Percentiles rank a stretch among this genome's conserved stretches.
These are phyloP conservation scores for Dactylellina haptotyla DNA, from an alignment of 2,329 filamentous ascomycete species.

Conservation along the genomic window DNA sequence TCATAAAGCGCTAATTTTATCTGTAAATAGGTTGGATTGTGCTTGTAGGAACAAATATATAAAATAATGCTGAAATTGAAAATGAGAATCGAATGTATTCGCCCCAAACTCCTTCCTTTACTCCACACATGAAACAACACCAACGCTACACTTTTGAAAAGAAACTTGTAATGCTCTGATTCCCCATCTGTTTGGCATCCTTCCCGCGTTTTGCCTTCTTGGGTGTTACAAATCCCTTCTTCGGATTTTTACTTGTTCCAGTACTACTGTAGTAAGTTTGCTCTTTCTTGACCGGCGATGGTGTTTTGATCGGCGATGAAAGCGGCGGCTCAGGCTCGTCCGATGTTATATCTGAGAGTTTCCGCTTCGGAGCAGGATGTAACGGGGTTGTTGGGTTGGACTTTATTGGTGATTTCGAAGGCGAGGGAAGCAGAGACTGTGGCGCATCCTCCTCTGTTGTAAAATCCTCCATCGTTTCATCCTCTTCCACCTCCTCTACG, in stretches of 20 bases:
- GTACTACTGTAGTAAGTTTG: conserved; percentile 48
- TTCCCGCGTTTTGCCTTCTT: conserved; percentile 58
- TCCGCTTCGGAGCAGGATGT: conserved; percentile 46
- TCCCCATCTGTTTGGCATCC: conserved; percentile 59
- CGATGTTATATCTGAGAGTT: conserved; percentile 38
- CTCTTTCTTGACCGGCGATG: conserved; percentile 55
- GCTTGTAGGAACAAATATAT: no score
- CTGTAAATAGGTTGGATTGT: no score
- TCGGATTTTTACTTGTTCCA: conserved; percentile 49
- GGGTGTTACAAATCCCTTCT: conserved; percentile 39
- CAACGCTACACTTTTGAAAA: conserved; percentile 63
- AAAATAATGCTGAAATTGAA: no score
- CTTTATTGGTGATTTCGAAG: conserved; percentile 58
- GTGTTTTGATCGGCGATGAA: conserved; percentile 56
- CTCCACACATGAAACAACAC: neutral
- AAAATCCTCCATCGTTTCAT: conserved; percentile 45
- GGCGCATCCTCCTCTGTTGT: conserved; percentile 12
- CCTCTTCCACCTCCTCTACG: conserved; percentile 56
- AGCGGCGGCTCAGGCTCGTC: conserved; percentile 55
- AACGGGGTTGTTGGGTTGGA: conserved; percentile 56
- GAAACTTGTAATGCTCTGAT: conserved; percentile 67
- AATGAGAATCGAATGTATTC: no score
- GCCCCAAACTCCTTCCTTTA: neutral
- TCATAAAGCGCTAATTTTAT: no score
- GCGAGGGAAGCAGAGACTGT: conserved; percentile 29